Conservation (phyloP, 495 filamentous ascomycete species). For the Daldinia concentrica region DNA sequence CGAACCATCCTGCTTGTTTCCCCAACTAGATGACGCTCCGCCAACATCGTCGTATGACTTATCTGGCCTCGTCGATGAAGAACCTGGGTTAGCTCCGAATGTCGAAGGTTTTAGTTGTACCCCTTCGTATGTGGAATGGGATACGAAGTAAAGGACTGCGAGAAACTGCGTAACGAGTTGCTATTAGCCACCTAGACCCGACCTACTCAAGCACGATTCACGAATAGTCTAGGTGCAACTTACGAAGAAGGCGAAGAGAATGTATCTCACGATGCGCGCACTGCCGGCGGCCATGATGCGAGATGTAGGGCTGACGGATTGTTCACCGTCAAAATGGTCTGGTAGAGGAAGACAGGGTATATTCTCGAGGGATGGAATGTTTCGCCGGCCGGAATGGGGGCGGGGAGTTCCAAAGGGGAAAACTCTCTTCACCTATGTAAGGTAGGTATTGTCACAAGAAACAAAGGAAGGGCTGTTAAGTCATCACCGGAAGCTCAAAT, state of each 20-base stretch:
- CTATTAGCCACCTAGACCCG: constrained; percentile 22
- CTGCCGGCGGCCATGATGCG: constrained; percentile 71
- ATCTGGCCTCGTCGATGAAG: constrained; percentile 47
- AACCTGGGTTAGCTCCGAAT: constrained; percentile 34
- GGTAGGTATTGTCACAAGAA: constrained; percentile 13
- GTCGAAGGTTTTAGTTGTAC: constrained; percentile 39
- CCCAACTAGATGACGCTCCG: constrained; percentile 34
- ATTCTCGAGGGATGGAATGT: constrained; percentile 15
- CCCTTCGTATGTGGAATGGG: constrained; percentile 67
- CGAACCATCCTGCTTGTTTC: constrained; percentile 39
- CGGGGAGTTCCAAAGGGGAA: constrained; percentile 34
- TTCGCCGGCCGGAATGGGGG: constrained; percentile 19
- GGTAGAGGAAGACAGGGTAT: not conserved
- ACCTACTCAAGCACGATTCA: not conserved
- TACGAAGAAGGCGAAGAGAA: constrained; percentile 88
- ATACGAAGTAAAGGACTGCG: constrained; percentile 80
- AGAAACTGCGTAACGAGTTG: constrained; percentile 62
- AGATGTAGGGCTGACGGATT: constrained; percentile 19
- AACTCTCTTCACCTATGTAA: constrained; percentile 19
- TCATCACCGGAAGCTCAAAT: constrained; percentile 36
- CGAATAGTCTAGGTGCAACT: constrained; percentile 44
- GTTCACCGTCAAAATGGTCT: constrained; percentile 12
- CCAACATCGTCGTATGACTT: constrained; percentile 33
- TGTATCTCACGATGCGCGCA: constrained; percentile 83
- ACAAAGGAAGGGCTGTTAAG: constrained; percentile 38